Base-by-base conservation (phyloP, 306 rosid genomes). In the Casuarina equisetifolia region DNA sequence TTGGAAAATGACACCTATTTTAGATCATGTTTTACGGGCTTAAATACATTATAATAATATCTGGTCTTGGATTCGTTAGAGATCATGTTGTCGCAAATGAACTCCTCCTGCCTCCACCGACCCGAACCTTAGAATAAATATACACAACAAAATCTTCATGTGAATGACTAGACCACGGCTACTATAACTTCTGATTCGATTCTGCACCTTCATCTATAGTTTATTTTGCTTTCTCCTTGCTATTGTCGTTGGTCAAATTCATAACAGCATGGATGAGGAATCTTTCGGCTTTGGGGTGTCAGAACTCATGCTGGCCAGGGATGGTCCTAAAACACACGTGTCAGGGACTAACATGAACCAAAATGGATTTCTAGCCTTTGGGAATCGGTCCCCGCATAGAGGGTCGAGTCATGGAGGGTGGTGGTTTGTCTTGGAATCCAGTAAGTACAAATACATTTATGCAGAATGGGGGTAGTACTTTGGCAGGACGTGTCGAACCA, bases 311-410 rank as follows among this genome's bases (percentile, higher is more conserved):
- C 63, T 43, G 50, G 75, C 36, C 0, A 35, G 6, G 10, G 63
- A 70, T 59, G 72, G 82, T 76, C 70, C 83, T 71, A 25, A 48
- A 66, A 48, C 12, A 39, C 3, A 79, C 79, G 78, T 76, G 84
- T 76, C 48, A 74, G 39, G 32, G n/a, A 72, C 58, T n/a, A 20
- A 44, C 13, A 46, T 51, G n/a, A 40, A 35, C 35, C 17, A 39
- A n/a, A 49, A 44, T 74, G 50, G 76, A 74, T 67, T 59, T 12
- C 53, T 40, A 83, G 5, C 59, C 69, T 61, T 75, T 0, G 63
- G 73, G 57, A 80, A 64, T 75, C 76, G 89, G 87, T 83, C 89
- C 89, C 89, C 42, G 70, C 87, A 83, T 83, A 75, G 83, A 83
- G 86, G 89, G 87, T 74, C 76, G 84, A 72, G 80, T 76, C 84